Percentiles rank a stretch among this genome's conserved stretches.
These are phyloP conservation scores for Ustulina deusta DNA, from an alignment of 2,329 filamentous ascomycete species.

Conservation along the genomic window DNA sequence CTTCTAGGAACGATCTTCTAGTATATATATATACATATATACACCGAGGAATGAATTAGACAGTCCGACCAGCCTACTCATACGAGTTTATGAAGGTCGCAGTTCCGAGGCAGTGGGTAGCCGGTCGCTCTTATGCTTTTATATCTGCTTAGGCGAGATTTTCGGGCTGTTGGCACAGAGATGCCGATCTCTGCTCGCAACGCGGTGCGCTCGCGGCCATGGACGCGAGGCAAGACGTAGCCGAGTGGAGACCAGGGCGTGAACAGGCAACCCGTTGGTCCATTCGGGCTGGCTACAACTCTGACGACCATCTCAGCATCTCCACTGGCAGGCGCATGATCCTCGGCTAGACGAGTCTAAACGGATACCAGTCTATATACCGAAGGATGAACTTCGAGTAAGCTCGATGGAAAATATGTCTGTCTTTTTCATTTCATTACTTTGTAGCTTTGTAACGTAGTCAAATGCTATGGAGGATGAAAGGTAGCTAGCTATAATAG, in stretches of 20 bases:
- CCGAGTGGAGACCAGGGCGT: conserved; percentile 30
- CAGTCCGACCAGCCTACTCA: conserved; percentile 2
- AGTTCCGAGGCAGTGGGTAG: conserved; percentile 19
- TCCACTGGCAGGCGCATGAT: conserved; percentile 31
- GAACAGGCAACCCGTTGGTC: conserved; percentile 31
- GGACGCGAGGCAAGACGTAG: conserved; percentile 7
- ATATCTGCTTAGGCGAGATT: conserved; percentile 18
- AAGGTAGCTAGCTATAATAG: neutral
- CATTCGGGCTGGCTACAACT: no score
- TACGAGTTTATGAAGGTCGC: neutral
- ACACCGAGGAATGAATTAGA: conserved; percentile 2
- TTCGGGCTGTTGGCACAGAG: neutral
- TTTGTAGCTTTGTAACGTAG: neutral
- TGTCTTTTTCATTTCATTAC: neutral
- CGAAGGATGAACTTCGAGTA: conserved; percentile 3
- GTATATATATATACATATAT: neutral
- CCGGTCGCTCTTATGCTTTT: conserved; percentile 10
- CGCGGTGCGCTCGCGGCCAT: conserved; percentile 9
- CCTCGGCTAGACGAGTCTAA: conserved; percentile 27
- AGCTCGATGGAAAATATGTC: neutral
- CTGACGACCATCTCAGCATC: conserved; percentile 31
- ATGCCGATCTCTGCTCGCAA: conserved; percentile 26
- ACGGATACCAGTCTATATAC: conserved; percentile 13
- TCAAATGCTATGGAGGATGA: neutral
- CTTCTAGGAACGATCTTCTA: neutral